A percentile compares a stretch with the other conserved stretches of the same genome.
Conservation (phyloP, 2,329 filamentous ascomycete genomes). For the Delphinella strobiligena region DNA sequence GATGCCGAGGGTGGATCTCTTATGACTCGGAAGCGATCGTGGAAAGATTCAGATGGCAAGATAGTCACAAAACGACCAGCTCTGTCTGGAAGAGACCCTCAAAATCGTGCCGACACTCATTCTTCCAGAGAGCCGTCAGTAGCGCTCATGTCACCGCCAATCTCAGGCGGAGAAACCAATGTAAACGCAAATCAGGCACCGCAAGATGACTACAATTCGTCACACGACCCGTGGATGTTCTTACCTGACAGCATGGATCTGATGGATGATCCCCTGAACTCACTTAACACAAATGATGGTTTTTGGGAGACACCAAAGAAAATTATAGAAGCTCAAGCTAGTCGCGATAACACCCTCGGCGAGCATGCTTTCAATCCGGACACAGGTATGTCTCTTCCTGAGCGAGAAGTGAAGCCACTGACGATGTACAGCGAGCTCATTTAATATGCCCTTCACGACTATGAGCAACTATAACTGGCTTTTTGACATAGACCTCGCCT, state of each 20-base stretch:
- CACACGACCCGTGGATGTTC: no score
- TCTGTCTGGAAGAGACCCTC: slow-evolving; percentile 15
- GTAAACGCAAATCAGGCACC: not conserved
- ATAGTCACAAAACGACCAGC: slow-evolving; percentile 35
- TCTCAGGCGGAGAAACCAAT: not conserved
- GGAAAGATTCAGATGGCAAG: slow-evolving; percentile 42
- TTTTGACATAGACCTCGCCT: slow-evolving; percentile 29
- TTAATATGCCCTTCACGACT: slow-evolving; percentile 54
- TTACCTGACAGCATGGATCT: no score
- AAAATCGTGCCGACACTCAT: no score
- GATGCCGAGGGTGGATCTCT: slow-evolving; percentile 45
- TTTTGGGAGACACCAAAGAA: no score
- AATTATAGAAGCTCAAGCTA: no score
- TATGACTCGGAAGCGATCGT: slow-evolving; percentile 44
- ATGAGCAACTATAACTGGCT: slow-evolving; percentile 52
- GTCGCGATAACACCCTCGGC: slow-evolving; percentile 24
- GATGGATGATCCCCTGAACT: no score
- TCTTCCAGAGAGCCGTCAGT: no score
- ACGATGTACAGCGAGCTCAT: slow-evolving; percentile 38
- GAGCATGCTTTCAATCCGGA: slow-evolving; percentile 48
- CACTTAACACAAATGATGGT: no score
- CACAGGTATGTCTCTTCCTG: slow-evolving; percentile 27
- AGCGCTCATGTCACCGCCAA: slow-evolving; percentile 3
- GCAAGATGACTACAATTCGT: no score
- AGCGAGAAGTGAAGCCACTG: not conserved